Evolutionary conservation across 805 yeast genomes (phyloP).

Genomic region (Hanseniaspora taiwanica): DNA sequence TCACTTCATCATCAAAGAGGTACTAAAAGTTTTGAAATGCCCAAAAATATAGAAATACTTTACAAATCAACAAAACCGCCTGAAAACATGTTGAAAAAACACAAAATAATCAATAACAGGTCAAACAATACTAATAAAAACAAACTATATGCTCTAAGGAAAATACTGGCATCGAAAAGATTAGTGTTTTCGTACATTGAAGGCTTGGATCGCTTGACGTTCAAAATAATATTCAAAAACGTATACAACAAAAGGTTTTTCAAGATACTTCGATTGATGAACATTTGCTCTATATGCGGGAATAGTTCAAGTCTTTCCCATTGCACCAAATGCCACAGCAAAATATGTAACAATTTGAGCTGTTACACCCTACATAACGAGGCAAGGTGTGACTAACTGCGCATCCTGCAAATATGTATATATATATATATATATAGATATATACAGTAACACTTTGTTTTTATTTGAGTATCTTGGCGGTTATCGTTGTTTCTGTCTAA

Average conservation of each 20-base stretch:
- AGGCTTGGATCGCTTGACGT: constrained; percentile 18
- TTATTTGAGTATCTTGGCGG: too few relatives aligned
- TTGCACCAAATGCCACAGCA: constrained; percentile 21
- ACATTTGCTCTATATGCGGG: constrained; percentile 24
- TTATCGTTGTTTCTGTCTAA: too few relatives aligned
- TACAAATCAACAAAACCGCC: constrained; percentile 25
- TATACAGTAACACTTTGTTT: too few relatives aligned
- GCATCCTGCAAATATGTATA: not conserved
- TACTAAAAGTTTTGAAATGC: constrained; percentile 19
- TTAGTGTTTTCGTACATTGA: constrained; percentile 21
- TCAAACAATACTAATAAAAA: constrained; percentile 3
- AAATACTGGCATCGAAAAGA: constrained; percentile 19
- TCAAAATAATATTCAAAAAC: constrained; percentile 18
- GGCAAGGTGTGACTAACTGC: constrained; percentile 18
- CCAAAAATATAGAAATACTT: constrained; percentile 16
- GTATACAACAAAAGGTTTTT: constrained; percentile 22
- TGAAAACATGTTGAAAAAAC: constrained; percentile 3
- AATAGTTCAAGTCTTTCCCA: constrained; percentile 21
- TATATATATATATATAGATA: not conserved
- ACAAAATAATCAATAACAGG: not conserved
- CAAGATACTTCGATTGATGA: constrained; percentile 22
- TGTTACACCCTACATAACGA: constrained; percentile 23
- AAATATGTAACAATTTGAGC: constrained; percentile 18
- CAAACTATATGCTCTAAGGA: constrained; percentile 17
- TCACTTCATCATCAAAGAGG: constrained; percentile 4